Conservation (phyloP, 169 alveolate species). For the Cryptosporidium sp. region DNA sequence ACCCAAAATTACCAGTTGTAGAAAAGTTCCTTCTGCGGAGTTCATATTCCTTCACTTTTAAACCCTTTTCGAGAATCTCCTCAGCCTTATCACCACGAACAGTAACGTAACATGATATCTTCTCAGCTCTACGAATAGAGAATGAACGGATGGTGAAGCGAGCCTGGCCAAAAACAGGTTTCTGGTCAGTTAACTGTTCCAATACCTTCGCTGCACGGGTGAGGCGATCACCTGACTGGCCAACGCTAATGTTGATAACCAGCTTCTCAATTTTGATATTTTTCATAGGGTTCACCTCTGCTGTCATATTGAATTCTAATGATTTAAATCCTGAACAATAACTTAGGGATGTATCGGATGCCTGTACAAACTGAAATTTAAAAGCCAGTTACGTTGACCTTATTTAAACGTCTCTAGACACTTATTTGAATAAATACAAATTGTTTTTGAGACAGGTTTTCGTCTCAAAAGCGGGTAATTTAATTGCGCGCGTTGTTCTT, state of each 20-base stretch:
- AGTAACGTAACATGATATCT: conserved; percentile 98
- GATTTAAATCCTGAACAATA: conserved; percentile 3
- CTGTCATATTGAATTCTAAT: conserved; percentile 36
- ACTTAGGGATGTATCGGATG: neutral
- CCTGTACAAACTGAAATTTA: conserved; percentile 6
- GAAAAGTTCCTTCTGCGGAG: conserved; percentile 96
- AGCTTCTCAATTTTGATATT: conserved; percentile 97
- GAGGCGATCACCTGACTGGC: conserved; percentile 98
- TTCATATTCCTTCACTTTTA: conserved; percentile 99
- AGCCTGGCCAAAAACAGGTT: conserved; percentile 97
- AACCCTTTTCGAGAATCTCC: conserved; percentile 98
- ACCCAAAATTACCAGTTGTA: conserved; percentile 99
- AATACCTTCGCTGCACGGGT: conserved; percentile 99
- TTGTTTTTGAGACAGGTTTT: conserved; percentile 50
- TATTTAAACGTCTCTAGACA: conserved; percentile 14
- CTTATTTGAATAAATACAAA: neutral
- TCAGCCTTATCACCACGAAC: conserved; percentile 99
- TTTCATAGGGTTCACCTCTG: conserved; percentile 96
- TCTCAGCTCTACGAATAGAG: conserved; percentile 98
- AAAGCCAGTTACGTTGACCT: neutral
- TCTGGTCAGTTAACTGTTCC: conserved; percentile 98
- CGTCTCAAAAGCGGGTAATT: conserved; percentile 54
- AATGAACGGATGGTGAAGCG: conserved; percentile 95
- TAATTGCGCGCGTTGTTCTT: neutral
- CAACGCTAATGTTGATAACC: conserved; percentile 98